These are phyloP conservation scores for Wickerhamomyces sp. DNA, from an alignment of 1,139 yeast species.

Conservation along the genomic window DNA sequence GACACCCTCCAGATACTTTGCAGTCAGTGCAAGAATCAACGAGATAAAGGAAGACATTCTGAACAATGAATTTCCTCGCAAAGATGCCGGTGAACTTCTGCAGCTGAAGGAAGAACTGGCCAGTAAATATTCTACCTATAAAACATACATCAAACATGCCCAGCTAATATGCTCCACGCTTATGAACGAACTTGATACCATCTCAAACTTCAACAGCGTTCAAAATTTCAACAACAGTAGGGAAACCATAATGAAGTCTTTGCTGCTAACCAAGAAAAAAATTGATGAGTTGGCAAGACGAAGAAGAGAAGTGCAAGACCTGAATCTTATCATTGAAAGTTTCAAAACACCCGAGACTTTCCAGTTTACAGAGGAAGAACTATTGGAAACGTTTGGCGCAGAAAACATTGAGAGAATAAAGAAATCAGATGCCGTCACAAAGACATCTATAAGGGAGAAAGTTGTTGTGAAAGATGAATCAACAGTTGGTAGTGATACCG, in stretches of 20 bases:
- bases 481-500: slow-evolving; percentile 11
- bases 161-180: slow-evolving; percentile 6
- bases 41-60: background rate
- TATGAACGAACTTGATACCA: slow-evolving; percentile 1
- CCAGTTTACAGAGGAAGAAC: slow-evolving; percentile 10
- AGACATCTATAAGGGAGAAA: background rate
- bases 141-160: slow-evolving; percentile 11
- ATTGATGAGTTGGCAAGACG: slow-evolving; percentile 14
- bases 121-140: slow-evolving; percentile 6
- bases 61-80: background rate
- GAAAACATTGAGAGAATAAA: slow-evolving; percentile 7
- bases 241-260: slow-evolving; percentile 10
- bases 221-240: slow-evolving; percentile 4
- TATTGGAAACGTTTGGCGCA: slow-evolving; percentile 12
- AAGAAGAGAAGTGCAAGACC: slow-evolving; percentile 11
- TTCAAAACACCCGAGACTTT: slow-evolving; percentile 3
- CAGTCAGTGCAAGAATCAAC: background rate
- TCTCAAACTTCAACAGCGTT: slow-evolving; percentile 6
- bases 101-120: slow-evolving; percentile 3
- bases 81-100: background rate
- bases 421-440: background rate
- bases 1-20: background rate
- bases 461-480: slow-evolving; percentile 13
- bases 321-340: slow-evolving; percentile 10
- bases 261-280: slow-evolving; percentile 7